Conservation (phyloP, 2,329 filamentous ascomycete genomes). For the Helotiales sp. region DNA sequence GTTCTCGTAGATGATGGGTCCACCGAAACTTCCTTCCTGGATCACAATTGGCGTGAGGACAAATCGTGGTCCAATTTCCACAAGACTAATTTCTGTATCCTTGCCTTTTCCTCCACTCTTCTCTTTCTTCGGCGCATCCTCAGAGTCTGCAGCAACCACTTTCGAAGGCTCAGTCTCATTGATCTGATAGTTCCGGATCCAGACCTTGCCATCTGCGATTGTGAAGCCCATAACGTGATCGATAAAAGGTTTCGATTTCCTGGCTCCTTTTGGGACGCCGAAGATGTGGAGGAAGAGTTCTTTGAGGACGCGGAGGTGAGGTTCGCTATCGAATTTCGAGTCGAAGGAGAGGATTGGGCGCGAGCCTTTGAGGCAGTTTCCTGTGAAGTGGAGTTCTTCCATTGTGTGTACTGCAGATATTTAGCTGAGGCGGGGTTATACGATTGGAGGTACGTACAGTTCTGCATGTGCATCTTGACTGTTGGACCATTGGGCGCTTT, state of each 20-base stretch:
- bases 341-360: conserved; percentile 92
- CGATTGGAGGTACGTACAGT: conserved; percentile 46
- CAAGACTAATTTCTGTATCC: conserved; percentile 76
- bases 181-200: conserved; percentile 94
- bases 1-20: conserved; percentile 97
- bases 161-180: conserved; percentile 72
- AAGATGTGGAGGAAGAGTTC: conserved; percentile 90
- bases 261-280: conserved; percentile 83
- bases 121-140: conserved; percentile 45
- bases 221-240: conserved; percentile 95
- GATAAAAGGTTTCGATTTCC: conserved; percentile 92
- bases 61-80: conserved; percentile 93
- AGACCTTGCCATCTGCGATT: conserved; percentile 89
- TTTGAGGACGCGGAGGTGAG: conserved; percentile 80
- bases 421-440: conserved; percentile 9
- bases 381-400: conserved; percentile 95
- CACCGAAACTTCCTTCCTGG: conserved; percentile 90
- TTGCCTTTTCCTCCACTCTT: conserved; percentile 49
- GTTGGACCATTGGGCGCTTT: conserved; percentile 72
- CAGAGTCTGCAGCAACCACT: conserved; percentile 38
- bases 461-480: conserved; percentile 73
- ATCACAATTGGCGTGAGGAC: conserved; percentile 94
- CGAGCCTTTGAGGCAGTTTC: conserved; percentile 94
- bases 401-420: conserved; percentile 76
- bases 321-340: conserved; percentile 76